Evolutionary conservation across 1,284 basidiomycete genomes (phyloP).

Genomic region (Xanthoconium separans): DNA sequence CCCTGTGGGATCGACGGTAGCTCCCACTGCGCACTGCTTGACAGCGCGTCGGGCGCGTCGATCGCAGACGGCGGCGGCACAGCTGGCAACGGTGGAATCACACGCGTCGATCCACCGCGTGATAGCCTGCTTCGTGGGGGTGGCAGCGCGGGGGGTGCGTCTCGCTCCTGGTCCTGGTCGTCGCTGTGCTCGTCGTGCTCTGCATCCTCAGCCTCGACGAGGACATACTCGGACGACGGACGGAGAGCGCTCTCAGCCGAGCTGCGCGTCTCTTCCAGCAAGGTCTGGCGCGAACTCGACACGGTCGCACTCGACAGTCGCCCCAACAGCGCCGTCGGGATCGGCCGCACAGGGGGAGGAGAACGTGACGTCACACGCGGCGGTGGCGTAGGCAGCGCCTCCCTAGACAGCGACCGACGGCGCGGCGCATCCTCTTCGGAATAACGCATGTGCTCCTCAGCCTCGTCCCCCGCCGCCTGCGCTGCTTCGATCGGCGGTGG

Average conservation of each 20-base stretch:
- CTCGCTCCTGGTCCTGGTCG: slow-evolving; percentile 24
- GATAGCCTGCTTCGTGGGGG: slow-evolving; percentile 43
- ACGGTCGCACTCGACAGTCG: slow-evolving; percentile 33
- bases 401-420: slow-evolving; percentile 25
- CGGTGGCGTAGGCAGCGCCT: slow-evolving; percentile 34
- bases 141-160: slow-evolving; percentile 20
- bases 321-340: slow-evolving; percentile 31
- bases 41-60: slow-evolving; percentile 23
- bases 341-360: slow-evolving; percentile 35
- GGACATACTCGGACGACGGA: slow-evolving; percentile 54
- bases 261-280: slow-evolving; percentile 31
- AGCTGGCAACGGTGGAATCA: slow-evolving; percentile 26
- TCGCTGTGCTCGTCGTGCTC: slow-evolving; percentile 34
- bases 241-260: slow-evolving; percentile 3
- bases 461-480: slow-evolving; percentile 36
- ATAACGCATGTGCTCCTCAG: slow-evolving; percentile 61
- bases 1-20: slow-evolving; percentile 49
- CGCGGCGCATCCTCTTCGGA: slow-evolving; percentile 19
- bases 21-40: slow-evolving; percentile 46
- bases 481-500: slow-evolving; percentile 39
- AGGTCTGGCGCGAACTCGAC: slow-evolving; percentile 35
- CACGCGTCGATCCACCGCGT: slow-evolving; percentile 37
- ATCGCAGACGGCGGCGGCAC: slow-evolving; percentile 35
- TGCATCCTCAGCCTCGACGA: slow-evolving; percentile 50
- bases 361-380: slow-evolving; percentile 29